A percentile compares a stretch with the other conserved stretches of the same genome.
Evolutionary conservation across 2,329 filamentous ascomycete genomes (phyloP).

Genomic region (Neopestalotiopsis sp.): DNA sequence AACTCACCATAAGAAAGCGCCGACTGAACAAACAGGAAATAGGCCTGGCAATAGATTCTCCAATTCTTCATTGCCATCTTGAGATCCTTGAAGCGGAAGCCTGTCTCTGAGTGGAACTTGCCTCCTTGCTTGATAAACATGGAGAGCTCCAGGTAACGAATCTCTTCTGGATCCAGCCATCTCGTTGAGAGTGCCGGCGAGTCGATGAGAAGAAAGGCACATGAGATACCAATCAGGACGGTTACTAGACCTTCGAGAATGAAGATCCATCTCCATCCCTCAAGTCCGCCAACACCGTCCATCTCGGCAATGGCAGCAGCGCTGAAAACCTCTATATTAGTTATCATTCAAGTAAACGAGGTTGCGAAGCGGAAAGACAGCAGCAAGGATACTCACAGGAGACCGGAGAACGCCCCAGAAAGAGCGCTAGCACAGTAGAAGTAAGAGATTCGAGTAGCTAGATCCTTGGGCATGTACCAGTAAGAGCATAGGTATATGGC

Average conservation of each 20-base stretch:
- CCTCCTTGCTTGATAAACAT: constrained; percentile 26
- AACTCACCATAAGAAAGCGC: constrained; percentile 30
- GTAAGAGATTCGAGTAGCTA: constrained; percentile 31
- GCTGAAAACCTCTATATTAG: neutral
- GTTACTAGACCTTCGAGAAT: constrained; percentile 64
- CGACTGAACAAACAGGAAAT: constrained; percentile 34
- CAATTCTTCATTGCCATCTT: constrained; percentile 22
- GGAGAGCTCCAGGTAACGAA: constrained; percentile 43
- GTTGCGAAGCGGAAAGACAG: no score
- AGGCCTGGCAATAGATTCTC: constrained; percentile 24
- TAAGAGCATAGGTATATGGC: constrained; percentile 34
- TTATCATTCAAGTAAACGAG: neutral
- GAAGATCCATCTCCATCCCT: constrained; percentile 52
- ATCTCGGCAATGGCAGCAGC: constrained; percentile 47
- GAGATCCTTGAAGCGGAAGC: constrained; percentile 20
- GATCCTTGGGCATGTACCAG: constrained; percentile 38
- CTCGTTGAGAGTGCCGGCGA: constrained; percentile 29
- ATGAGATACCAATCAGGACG: constrained; percentile 60
- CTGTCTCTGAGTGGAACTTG: constrained; percentile 20
- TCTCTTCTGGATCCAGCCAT: constrained; percentile 42
- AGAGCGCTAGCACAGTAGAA: constrained; percentile 58
- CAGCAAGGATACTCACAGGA: constrained; percentile 33
- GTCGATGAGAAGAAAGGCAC: constrained; percentile 49
- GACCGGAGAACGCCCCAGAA: constrained; percentile 66
- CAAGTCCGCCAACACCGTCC: constrained; percentile 52